phyloP scores from a whole-genome alignment of 495 filamentous ascomycete genomes.

The Hyaloscypha hepaticicola region DNA sequence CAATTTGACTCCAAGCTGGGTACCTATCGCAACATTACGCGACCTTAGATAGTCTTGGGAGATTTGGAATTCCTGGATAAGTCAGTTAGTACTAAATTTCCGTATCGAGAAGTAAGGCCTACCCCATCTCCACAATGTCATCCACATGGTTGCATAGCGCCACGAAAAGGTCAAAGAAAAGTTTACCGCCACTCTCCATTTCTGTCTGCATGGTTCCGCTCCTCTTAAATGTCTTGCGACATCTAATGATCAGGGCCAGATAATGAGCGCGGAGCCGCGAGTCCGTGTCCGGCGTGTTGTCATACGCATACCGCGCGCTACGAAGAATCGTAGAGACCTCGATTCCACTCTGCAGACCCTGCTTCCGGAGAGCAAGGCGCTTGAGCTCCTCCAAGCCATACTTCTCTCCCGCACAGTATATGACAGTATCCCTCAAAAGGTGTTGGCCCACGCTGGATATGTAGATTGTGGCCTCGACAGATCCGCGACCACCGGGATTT shows the following conservation, averaged over 20 bases:
- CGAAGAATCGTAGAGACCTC: constrained; percentile 80
- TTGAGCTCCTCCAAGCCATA: constrained; percentile 82
- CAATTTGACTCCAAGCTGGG: constrained; percentile 31
- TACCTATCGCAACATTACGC: constrained; percentile 20
- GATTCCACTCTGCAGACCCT: constrained; percentile 70
- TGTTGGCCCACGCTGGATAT: constrained; percentile 61
- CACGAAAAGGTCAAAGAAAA: constrained; percentile 94
- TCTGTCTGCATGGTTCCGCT: constrained; percentile 97
- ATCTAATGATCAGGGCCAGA: constrained; percentile 85
- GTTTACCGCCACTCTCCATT: constrained; percentile 81
- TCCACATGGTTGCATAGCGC: constrained; percentile 89
- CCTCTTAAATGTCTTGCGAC: constrained; percentile 80
- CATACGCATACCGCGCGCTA: constrained; percentile 83
- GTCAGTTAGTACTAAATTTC: neutral
- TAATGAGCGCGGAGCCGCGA: constrained; percentile 89
- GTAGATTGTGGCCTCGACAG: constrained; percentile 65
- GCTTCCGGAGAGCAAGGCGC: constrained; percentile 78
- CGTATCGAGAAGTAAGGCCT: neutral
- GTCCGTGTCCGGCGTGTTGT: constrained; percentile 83
- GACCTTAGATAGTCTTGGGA: constrained; percentile 35
- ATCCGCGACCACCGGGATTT: constrained; percentile 34
- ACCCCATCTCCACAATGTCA: constrained; percentile 45
- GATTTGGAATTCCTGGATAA: constrained; percentile 29
- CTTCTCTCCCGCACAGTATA: constrained; percentile 85
- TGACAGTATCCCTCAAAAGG: constrained; percentile 82